Conservation (phyloP, 2,329 filamentous ascomycete species). For the Chrysoporthe austroafricana region DNA sequence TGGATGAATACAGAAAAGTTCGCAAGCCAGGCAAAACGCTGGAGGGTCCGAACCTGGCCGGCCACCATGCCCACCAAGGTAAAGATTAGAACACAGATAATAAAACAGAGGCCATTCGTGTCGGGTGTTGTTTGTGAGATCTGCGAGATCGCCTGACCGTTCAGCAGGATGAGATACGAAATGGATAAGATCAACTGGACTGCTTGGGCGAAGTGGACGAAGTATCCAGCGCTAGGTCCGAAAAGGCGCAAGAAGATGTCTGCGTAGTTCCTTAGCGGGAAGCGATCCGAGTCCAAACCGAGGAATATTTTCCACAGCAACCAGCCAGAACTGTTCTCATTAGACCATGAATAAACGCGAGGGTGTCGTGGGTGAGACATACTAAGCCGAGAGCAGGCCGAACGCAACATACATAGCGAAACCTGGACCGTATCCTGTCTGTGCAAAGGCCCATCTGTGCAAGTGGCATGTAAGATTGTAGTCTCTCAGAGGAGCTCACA, state of each 20-base stretch:
- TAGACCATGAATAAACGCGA: neutral
- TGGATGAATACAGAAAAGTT: slow-evolving; percentile 14
- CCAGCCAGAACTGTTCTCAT: neutral
- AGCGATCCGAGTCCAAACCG: slow-evolving; percentile 3
- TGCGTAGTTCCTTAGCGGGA: slow-evolving; percentile 5
- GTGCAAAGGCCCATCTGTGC: slow-evolving; percentile 6
- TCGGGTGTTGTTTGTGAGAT: slow-evolving; percentile 11
- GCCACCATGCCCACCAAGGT: slow-evolving; percentile 34
- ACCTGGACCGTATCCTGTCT: slow-evolving; percentile 10
- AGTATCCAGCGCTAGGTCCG: slow-evolving; percentile 2
- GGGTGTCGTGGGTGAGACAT: neutral
- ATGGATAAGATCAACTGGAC: slow-evolving; percentile 43
- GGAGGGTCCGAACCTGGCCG: slow-evolving; percentile 42
- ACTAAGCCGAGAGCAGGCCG: slow-evolving; percentile 17
- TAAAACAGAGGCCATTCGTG: slow-evolving; percentile 11
- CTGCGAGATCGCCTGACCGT: slow-evolving; percentile 39
- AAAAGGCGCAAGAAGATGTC: slow-evolving; percentile 6
- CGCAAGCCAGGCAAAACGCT: slow-evolving; percentile 10
- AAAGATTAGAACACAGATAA: slow-evolving; percentile 8
- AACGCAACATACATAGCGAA: slow-evolving; percentile 4
- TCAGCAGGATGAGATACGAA: slow-evolving; percentile 51
- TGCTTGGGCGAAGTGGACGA: slow-evolving; percentile 6
- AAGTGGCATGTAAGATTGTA: neutral
- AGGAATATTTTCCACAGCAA: slow-evolving; percentile 8
- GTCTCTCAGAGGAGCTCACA: too few species aligned